Base-by-base conservation (phyloP, 1,284 basidiomycete species). In the Cystobasidium slooffiae region DNA sequence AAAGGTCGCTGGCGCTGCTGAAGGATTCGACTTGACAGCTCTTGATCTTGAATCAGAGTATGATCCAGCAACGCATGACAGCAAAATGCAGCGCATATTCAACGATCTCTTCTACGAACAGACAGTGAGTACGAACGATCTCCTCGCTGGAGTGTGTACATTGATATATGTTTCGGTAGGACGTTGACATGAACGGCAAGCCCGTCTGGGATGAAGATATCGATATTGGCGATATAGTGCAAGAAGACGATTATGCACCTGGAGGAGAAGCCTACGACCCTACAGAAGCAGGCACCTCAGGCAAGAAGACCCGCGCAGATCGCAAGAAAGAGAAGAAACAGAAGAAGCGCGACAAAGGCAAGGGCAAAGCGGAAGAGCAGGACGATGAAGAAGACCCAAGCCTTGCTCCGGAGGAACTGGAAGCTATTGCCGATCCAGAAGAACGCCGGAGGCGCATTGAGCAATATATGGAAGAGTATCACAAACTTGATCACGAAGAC, bases 401-500 rank as follows among this genome's bases (percentile, higher is more conserved):
- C 72, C 86, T 91, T 79, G 92, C 94, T 78, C 91, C 97, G 88
- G 91, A 94, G 76, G 91, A 94, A 81, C 86, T 98, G 65, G 91
- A 94, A 81, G 88, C 86, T 24, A 86, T 98, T 20, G 95, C 78
- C 37, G 78, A 80, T 61, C 64, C 78, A 7, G 68, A 76, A 5
- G 81, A 81, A 68, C 77, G 79, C 41, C 79, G 80, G 66, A 72
- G 78, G 18, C 69, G 89, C 78, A 83, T 95, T 68, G 89, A 94
- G 72, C 86, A 91, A 79, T 92, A 95, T 78, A 91, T 97, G 88
- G 91, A 95, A 76, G 91, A 94, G 81, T 86, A 98, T 67, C 91
- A 94, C 81, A 88, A 86, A 41, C 86, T 98, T 20, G 94, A 97
- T 78, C 97, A 97, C 85, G 97, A 98, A 83, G 95, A 97, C 81